Base-by-base conservation (phyloP, 164 flowering plant genomes). In the Tinospora cordifolia region DNA sequence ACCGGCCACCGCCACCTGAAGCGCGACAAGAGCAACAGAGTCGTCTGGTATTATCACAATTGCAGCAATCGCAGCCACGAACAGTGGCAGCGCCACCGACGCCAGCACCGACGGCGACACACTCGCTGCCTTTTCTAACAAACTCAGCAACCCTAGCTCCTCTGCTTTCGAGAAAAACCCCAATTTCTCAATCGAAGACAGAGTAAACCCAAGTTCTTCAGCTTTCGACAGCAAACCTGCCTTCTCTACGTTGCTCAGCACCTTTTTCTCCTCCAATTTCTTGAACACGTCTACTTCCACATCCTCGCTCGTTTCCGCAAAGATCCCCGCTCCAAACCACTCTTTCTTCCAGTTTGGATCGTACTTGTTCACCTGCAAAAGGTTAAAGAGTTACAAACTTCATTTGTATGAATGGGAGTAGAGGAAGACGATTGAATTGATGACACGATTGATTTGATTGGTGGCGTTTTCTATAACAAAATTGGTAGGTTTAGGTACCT, bases 251-350 rank as follows among this genome's bases (percentile, higher is more conserved):
- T 80, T 87, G 81, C 95, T 92, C 22, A 92, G 78, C 1, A 92
- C 90, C 74, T 92, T 94, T 46, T 81, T 75, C 78, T 86, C 81
- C 80, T 91, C 97, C 59, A 91, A 81, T 66, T 87, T 85, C 85
- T 91, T 90, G 82, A 88, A 88, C 13, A 94, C 95, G 74, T 94
- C 99, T 8, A 92, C 83, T 19, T 90, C 81, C 12, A 88, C 76
- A 9, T 83, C 84, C 74, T 94, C 97, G 73, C 89, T 81, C 17
- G 88, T 86, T 77, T 94, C 97, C 60, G 44, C 70, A 77, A 94
- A 92, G 39, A 94, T 51, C 7, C 99, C 97, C 0, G 97, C 97
- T 0, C 97, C 99, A 66, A 66, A 94, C 97, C 99, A 94, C 71
- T 88, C 67, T 57, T 94, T 94, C 79, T 86, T 68, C 97, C 98